Evolutionary conservation across 192 early-diverging fungal species (phyloP), one percentile per base, ranked within the genome.

Genomic region (Umbelopsis ramanniana): DNA sequence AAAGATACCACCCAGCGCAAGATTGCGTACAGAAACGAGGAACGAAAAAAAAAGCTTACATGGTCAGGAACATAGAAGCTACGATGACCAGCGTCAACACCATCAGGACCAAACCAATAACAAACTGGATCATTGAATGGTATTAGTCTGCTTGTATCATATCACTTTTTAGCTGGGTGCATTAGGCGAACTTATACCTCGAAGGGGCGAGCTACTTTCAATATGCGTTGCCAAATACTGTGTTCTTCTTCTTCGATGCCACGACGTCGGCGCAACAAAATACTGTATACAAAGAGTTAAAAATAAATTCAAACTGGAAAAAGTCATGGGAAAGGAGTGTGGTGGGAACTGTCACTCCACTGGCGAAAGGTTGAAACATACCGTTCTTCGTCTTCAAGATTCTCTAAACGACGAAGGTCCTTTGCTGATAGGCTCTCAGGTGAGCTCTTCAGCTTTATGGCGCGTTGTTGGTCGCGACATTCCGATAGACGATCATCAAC

Each of bases 11-110:
- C 40, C 40, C 3, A 40, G 38, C 8, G 38, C 22, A 54, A 26
- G 29, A 26, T 14, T 17, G 29, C 15, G 2, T 37, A 37, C 3
- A 37, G 15, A 63, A 63, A 37, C 2, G 22, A 24, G 8, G 26
- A 71, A 54, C 1, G 1, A 45, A 22, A 11, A 6, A 26, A 23
- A 21, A 24, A 17, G 66, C 78, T 73, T 76, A 73, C 78, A 75
- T 80, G 23, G 75, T 76, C 69, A 81, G 26, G 66, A 76, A 76
- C 46, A 81, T 81, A 23, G 79, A 81, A n/a, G 63, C 45, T 21
- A 72, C 54, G 33, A 79, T 53, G 15, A 79, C 46, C 10, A 71
- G 57, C 9, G 73, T 69, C 37, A 73, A 37, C 14, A 15, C 46
- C 15, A 80, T 23, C 14, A 71, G n/a, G 35, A 75, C 6, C 43